Percentiles rank a stretch among this genome's conserved stretches.
These are phyloP conservation scores for Calonectria pseudoturangicola DNA, from an alignment of 2,329 filamentous ascomycete species.

Conservation along the genomic window DNA sequence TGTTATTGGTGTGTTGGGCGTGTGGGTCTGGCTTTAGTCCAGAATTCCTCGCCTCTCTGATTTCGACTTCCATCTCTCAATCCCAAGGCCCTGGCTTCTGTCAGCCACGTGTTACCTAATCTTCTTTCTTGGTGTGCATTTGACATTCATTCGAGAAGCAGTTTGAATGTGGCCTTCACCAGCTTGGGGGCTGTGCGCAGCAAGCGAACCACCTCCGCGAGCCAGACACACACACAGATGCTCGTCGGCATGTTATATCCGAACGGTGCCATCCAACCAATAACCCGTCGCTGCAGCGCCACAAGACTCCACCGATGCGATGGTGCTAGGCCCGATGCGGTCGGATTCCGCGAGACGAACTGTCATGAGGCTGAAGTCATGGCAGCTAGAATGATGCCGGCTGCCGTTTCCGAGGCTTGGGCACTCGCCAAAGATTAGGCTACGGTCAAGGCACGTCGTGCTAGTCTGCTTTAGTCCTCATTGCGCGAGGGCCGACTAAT, in stretches of 20 bases:
- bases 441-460: not conserved
- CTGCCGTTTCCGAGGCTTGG: conserved; percentile 9
- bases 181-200: not conserved
- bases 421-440: conserved; percentile 2
- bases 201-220: too few species aligned
- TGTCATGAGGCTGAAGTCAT: conserved; percentile 3
- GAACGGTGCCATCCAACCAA: not conserved
- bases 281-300: not conserved
- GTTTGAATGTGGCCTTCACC: too few species aligned
- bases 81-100: too few species aligned
- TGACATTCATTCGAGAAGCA: too few species aligned
- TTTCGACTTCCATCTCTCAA: too few species aligned
- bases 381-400: not conserved
- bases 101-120: too few species aligned
- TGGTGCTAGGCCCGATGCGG: conserved; percentile 2
- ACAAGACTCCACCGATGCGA: not conserved
- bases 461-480: conserved; percentile 11
- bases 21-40: too few species aligned
- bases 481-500: not conserved
- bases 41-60: too few species aligned
- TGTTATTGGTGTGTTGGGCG: too few species aligned
- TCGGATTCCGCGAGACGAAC: not conserved
- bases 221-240: not conserved
- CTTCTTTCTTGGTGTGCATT: too few species aligned
- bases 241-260: not conserved